These are phyloP conservation scores for Quercus agrifolia DNA, from an alignment of 306 rosid species.

Conservation along the genomic window DNA sequence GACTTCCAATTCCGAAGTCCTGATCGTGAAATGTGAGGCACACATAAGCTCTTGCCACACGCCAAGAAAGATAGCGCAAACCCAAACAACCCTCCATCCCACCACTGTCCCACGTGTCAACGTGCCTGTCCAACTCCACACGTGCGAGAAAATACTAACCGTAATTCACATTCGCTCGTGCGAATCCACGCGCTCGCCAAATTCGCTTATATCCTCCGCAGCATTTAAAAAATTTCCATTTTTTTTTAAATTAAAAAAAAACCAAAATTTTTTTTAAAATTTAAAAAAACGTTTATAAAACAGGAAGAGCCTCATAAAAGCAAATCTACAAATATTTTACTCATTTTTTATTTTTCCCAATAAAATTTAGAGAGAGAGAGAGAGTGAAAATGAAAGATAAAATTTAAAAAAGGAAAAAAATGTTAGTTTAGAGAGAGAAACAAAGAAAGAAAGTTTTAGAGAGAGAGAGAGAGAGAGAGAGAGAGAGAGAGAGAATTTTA, in stretches of 20 bases:
- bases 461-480: conserved; percentile 14
- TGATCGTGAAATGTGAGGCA: not conserved
- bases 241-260: not conserved
- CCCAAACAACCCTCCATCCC: not conserved
- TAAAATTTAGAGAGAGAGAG: conserved; percentile 13
- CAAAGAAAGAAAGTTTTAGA: not conserved
- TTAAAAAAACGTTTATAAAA: not conserved
- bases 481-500: conserved; percentile 22
- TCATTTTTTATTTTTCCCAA: not conserved
- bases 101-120: not conserved
- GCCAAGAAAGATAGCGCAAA: not conserved
- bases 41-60: not conserved
- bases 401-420: not conserved
- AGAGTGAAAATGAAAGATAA: conserved; percentile 8
- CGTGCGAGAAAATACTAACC: not conserved
- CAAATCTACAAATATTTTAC: not conserved
- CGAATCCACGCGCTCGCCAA: not conserved
- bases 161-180: not conserved
- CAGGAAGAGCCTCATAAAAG: not conserved
- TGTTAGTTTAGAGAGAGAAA: conserved; percentile 4
- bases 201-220: not conserved
- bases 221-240: not conserved
- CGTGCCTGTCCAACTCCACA: not conserved
- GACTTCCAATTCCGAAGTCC: not conserved
- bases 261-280: not conserved